These are phyloP conservation scores for Anethum foeniculum DNA, from an alignment of 140 eudicot species.

Conservation along the genomic window DNA sequence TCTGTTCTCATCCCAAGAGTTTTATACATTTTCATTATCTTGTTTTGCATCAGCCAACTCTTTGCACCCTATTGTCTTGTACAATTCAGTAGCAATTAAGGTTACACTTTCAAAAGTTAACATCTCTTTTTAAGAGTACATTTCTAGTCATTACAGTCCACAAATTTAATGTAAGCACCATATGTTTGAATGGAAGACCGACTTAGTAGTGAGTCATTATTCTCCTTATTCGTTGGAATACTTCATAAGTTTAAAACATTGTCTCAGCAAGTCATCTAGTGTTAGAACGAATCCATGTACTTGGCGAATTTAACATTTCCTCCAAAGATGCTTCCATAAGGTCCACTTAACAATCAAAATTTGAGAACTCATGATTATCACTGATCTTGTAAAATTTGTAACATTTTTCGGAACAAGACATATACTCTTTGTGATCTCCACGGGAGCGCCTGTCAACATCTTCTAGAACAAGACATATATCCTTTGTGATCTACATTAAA, in stretches of 20 bases:
- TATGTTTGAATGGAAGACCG: background rate
- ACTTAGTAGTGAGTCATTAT: background rate
- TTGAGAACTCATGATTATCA: too few relatives aligned
- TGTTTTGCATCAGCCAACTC: too few relatives aligned
- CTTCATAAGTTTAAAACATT: conserved; percentile 16
- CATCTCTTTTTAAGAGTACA: background rate
- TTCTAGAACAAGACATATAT: too few relatives aligned
- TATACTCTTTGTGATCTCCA: too few relatives aligned
- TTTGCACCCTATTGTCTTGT: background rate
- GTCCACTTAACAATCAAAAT: too few relatives aligned
- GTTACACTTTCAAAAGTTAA: background rate
- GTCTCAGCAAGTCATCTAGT: conserved; percentile 90
- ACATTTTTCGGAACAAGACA: too few relatives aligned
- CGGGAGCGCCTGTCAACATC: too few relatives aligned
- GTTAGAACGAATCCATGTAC: conserved; percentile 83
- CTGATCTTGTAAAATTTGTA: too few relatives aligned
- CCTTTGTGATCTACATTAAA: too few relatives aligned
- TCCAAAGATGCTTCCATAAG: conserved; percentile 55
- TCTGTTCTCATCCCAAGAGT: background rate
- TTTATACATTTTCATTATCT: background rate
- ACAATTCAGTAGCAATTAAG: background rate
- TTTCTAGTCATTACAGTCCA: background rate
- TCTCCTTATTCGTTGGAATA: background rate
- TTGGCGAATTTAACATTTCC: conserved; percentile 25
- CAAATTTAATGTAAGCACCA: background rate